Evolutionary conservation across 768 basidiomycete species (phyloP).

Genomic region (Pleurotus cornucopiae): DNA sequence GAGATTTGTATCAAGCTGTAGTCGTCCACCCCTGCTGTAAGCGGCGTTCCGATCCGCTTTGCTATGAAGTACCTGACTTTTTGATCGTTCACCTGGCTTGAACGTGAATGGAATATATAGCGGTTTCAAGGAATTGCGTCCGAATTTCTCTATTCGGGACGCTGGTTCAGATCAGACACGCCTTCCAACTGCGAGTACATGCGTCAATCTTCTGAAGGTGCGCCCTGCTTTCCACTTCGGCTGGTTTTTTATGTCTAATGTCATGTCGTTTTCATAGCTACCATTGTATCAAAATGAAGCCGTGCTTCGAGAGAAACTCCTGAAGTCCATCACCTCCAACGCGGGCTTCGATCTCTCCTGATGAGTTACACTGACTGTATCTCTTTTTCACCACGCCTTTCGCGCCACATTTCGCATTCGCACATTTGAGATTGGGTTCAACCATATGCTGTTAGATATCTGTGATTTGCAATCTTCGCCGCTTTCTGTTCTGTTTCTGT

Average conservation of each 20-base stretch:
- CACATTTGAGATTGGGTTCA: background rate
- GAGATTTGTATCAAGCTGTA: constrained; percentile 91
- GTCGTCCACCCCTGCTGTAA: constrained; percentile 81
- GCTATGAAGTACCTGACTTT: no score
- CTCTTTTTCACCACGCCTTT: background rate
- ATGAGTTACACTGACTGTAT: background rate
- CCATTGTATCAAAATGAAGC: constrained; percentile 64
- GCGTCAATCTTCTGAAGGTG: constrained; percentile 90
- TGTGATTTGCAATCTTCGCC: no score
- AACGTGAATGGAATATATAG: constrained; percentile 25
- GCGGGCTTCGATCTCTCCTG: constrained; percentile 94
- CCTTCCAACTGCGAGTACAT: constrained; percentile 78
- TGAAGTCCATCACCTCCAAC: constrained; percentile 82
- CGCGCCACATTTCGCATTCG: background rate
- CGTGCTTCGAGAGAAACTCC: constrained; percentile 66
- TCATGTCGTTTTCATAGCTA: constrained; percentile 37
- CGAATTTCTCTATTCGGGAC: constrained; percentile 86
- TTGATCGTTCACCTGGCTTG: background rate
- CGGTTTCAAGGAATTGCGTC: constrained; percentile 83
- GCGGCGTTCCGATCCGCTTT: background rate
- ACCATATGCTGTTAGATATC: no score
- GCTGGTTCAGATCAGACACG: constrained; percentile 68
- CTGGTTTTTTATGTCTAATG: background rate
- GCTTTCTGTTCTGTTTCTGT: no score
- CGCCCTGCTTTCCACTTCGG: constrained; percentile 6